These are phyloP conservation scores for Sodiomyces alkalinus DNA, from an alignment of 2,329 filamentous ascomycete species.

Conservation along the genomic window DNA sequence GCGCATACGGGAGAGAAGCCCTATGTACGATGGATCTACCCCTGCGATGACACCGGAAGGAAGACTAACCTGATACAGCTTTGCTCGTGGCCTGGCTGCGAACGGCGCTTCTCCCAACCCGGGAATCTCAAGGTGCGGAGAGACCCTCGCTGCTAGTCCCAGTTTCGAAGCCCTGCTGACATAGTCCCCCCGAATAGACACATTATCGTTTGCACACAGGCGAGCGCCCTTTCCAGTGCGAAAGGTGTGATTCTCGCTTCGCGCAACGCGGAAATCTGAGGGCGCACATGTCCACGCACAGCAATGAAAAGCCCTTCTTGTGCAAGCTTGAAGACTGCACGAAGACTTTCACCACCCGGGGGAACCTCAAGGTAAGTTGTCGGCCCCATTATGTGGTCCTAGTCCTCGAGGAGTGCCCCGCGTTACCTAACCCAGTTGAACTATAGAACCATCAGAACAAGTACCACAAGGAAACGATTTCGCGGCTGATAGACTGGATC, in stretches of 20 bases:
- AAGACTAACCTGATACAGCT: constrained; percentile 24
- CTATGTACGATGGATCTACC: constrained; percentile 52
- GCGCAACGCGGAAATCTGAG: constrained; percentile 76
- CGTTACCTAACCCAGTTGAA: constrained; percentile 3
- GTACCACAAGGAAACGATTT: constrained; percentile 66
- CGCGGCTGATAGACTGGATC: constrained; percentile 56
- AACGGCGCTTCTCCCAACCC: constrained; percentile 70
- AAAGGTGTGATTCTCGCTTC: constrained; percentile 67
- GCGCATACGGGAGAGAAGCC: constrained; percentile 84
- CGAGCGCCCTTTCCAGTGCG: constrained; percentile 70
- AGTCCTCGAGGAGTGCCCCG: no score
- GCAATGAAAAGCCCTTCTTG: constrained; percentile 59
- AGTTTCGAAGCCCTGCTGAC: constrained; percentile 2
- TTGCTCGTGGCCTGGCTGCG: constrained; percentile 60
- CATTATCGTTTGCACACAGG: constrained; percentile 80
- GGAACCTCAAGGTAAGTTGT: constrained; percentile 66
- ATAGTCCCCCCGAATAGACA: constrained; percentile 48
- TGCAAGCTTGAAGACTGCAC: constrained; percentile 73
- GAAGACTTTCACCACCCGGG: constrained; percentile 79
- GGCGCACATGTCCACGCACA: constrained; percentile 70
- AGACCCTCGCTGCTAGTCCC: not conserved
- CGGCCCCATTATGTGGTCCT: not conserved
- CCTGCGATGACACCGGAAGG: not conserved
- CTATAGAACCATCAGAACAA: constrained; percentile 78
- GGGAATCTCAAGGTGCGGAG: constrained; percentile 69